Conservation (phyloP, 129 eudicot species). For the Arctium lappa region DNA sequence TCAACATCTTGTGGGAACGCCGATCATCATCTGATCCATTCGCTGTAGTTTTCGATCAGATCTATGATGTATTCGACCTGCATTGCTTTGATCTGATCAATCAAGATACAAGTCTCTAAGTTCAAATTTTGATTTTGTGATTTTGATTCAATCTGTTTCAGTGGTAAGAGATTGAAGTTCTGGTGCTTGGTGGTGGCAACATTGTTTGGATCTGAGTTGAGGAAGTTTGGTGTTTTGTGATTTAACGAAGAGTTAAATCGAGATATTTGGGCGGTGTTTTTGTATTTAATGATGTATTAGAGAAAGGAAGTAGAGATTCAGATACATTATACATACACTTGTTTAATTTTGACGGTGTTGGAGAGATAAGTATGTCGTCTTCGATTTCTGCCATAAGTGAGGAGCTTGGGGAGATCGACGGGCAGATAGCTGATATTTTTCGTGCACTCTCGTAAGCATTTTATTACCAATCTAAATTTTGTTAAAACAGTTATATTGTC, state of each 20-base stretch:
- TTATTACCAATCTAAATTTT: background rate
- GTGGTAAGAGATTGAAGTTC: slow-evolving; percentile 8
- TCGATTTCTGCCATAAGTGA: slow-evolving; percentile 69
- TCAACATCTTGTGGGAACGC: slow-evolving; percentile 10
- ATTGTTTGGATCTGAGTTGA: slow-evolving; percentile 19
- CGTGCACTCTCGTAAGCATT: slow-evolving; percentile 87
- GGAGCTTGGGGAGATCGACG: slow-evolving; percentile 91
- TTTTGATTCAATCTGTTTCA: slow-evolving; percentile 6
- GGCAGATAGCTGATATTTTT: slow-evolving; percentile 77
- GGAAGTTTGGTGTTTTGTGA: slow-evolving; percentile 10
- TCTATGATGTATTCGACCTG: slow-evolving; percentile 19
- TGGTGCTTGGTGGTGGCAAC: background rate
- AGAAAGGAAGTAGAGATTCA: background rate
- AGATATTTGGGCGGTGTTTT: slow-evolving; percentile 9
- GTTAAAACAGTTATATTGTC: background rate
- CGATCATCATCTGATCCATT: slow-evolving; percentile 16
- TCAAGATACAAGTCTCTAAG: slow-evolving; percentile 1
- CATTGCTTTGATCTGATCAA: slow-evolving; percentile 45
- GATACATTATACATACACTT: background rate
- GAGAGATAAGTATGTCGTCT: slow-evolving; percentile 40
- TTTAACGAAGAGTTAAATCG: slow-evolving; percentile 13
- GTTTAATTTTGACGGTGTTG: slow-evolving; percentile 12
- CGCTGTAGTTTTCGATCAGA: slow-evolving; percentile 24
- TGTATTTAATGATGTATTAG: slow-evolving; percentile 15
- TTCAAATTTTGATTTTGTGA: slow-evolving; percentile 12